phyloP scores from a whole-genome alignment of 2,329 filamentous ascomycete genomes.

The Ilyonectria robusta region DNA sequence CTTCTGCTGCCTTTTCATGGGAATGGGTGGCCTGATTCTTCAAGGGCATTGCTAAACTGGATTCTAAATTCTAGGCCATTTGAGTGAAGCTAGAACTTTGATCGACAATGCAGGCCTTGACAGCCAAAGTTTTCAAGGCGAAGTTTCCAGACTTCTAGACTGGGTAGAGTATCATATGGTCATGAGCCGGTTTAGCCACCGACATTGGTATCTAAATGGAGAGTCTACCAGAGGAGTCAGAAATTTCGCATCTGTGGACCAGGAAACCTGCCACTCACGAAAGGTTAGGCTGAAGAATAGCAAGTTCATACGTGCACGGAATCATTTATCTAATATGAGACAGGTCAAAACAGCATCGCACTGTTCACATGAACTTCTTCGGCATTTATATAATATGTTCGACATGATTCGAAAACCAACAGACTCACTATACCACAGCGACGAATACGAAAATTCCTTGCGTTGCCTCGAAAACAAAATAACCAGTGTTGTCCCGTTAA shows the following conservation, averaged over 20 bases:
- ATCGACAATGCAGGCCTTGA: conserved; percentile 12
- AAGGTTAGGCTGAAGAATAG: conserved; percentile 11
- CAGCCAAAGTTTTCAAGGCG: conserved; percentile 12
- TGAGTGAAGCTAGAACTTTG: conserved; percentile 14
- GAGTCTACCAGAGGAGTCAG: conserved; percentile 11
- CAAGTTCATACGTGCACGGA: conserved; percentile 9
- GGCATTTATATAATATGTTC: conserved; percentile 14
- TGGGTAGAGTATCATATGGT: conserved; percentile 13
- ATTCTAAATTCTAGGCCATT: conserved; percentile 14
- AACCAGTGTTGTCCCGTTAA: conserved; percentile 11
- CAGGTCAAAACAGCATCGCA: conserved; percentile 13
- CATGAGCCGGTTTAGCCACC: conserved; percentile 12
- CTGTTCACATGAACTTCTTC: conserved; percentile 14
- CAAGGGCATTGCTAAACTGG: conserved; percentile 13
- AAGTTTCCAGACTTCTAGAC: conserved; percentile 13
- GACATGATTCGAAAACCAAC: conserved; percentile 13
- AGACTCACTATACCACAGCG: conserved; percentile 13
- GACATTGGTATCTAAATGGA: conserved; percentile 14
- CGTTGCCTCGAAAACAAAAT: conserved; percentile 14
- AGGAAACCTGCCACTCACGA: conserved; percentile 9
- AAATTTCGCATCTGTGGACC: conserved; percentile 10
- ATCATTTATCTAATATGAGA: conserved; percentile 13
- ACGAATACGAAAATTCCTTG: conserved; percentile 14
- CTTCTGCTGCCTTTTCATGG: conserved; percentile 9
- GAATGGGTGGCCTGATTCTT: conserved; percentile 13